Percentiles rank a stretch among this genome's conserved stretches.
Evolutionary conservation across 116 monocot species (phyloP).

Genomic region (Cymodocea nodosa): DNA sequence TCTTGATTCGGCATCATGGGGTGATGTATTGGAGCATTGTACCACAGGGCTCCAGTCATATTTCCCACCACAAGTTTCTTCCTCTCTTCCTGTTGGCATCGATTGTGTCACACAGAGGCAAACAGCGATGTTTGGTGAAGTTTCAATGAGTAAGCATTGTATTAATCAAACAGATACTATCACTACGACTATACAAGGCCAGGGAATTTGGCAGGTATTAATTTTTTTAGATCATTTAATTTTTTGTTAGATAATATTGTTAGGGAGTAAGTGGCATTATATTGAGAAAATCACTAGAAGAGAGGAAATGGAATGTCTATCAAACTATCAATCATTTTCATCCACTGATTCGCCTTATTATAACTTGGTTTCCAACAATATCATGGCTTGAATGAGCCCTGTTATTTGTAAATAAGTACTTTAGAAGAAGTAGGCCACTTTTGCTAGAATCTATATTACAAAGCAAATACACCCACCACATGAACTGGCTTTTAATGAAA

Average conservation of each 20-base stretch:
- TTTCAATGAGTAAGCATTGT: constrained; percentile 12
- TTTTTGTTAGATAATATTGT: too few relatives aligned
- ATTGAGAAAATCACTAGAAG: background rate
- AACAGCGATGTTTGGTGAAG: constrained; percentile 4
- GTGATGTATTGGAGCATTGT: constrained; percentile 4
- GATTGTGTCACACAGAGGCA: constrained; percentile 1
- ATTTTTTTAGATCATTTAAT: background rate
- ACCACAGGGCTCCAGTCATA: background rate
- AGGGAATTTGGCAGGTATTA: constrained; percentile 33
- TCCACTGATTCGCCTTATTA: too few relatives aligned
- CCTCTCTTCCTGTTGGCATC: background rate
- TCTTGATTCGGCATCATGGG: constrained; percentile 29
- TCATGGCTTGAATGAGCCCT: too few relatives aligned
- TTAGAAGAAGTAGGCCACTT: too few relatives aligned
- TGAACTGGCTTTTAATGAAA: too few relatives aligned
- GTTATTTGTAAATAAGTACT: too few relatives aligned
- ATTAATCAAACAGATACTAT: constrained; percentile 11
- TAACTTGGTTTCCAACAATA: too few relatives aligned
- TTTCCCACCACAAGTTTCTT: background rate
- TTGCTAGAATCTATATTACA: too few relatives aligned
- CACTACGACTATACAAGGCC: constrained; percentile 8
- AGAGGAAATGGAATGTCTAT: background rate
- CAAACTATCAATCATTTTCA: too few relatives aligned
- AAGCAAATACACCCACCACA: too few relatives aligned
- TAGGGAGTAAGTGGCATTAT: background rate